These are phyloP conservation scores for Amylostereum chailletii DNA, from an alignment of 1,284 basidiomycete genomes.

Conservation along the genomic window DNA sequence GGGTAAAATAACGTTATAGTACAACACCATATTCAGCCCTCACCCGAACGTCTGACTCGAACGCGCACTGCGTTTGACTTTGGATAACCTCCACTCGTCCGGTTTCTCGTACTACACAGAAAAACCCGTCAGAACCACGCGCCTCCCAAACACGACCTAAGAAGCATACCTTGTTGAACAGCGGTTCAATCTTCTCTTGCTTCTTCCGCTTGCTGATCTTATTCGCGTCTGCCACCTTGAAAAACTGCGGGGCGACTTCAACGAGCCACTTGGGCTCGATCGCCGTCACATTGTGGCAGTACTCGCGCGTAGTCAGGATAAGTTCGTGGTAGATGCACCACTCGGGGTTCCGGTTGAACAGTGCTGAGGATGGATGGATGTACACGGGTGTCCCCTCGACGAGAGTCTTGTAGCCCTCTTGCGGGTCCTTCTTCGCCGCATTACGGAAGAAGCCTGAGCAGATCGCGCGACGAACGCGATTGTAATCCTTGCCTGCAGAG, in stretches of 20 bases:
- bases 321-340: conserved; percentile 76
- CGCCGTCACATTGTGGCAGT: conserved; percentile 94
- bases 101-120: conserved; percentile 64
- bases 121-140: conserved; percentile 1
- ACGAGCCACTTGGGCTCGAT: conserved; percentile 99
- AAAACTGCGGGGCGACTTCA: conserved; percentile 96
- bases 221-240: conserved; percentile 92
- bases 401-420: conserved; percentile 96
- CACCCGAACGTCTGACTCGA: conserved; percentile 30
- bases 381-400: conserved; percentile 97
- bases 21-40: neutral
- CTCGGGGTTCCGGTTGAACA: conserved; percentile 90
- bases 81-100: conserved; percentile 86
- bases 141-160: neutral
- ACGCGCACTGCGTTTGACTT: conserved; percentile 80
- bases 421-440: conserved; percentile 92
- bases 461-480: conserved; percentile 94
- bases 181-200: conserved; percentile 94
- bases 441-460: conserved; percentile 93
- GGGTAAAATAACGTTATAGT: neutral
- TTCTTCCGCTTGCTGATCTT: conserved; percentile 97
- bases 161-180: conserved; percentile 62
- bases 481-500: conserved; percentile 88
- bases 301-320: conserved; percentile 75
- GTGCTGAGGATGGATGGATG: conserved; percentile 93